Percentiles rank a stretch among this genome's conserved stretches.
Conservation (phyloP, 108 stramenopile species). For the Nitzschia inconspicua region DNA sequence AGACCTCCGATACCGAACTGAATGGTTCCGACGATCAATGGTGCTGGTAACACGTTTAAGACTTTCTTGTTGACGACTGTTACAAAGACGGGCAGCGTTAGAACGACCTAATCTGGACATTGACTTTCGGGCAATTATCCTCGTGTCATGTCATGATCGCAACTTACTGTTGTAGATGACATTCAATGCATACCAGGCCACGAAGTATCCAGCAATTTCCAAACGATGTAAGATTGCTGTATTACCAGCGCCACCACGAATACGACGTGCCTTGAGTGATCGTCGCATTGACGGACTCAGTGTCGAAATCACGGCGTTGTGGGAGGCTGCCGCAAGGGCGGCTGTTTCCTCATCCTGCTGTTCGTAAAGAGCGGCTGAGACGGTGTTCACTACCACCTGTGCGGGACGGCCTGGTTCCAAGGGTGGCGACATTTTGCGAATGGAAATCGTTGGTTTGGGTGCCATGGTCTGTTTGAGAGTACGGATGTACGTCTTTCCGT, state of each 20-base stretch:
- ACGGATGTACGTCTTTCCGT: constrained; percentile 17
- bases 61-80: constrained; percentile 92
- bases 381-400: constrained; percentile 12
- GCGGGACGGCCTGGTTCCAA: constrained; percentile 7
- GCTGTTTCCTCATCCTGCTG: neutral
- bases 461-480: constrained; percentile 2
- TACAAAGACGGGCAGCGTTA: neutral
- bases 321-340: constrained; percentile 8
- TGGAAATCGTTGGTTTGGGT: neutral
- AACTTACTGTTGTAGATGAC: constrained; percentile 94
- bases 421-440: too few relatives aligned
- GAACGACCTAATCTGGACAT: neutral
- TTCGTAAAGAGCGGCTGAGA: constrained; percentile 6
- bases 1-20: constrained; percentile 88
- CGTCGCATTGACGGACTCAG: constrained; percentile 19
- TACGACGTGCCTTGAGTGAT: constrained; percentile 12
- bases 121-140: neutral
- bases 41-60: constrained; percentile 87
- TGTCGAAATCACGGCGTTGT: constrained; percentile 26
- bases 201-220: constrained; percentile 79
- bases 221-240: constrained; percentile 13
- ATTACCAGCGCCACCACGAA: constrained; percentile 17
- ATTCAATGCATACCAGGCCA: constrained; percentile 95
- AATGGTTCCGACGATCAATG: constrained; percentile 82
- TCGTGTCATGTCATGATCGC: too few relatives aligned